These are phyloP conservation scores for Aspergillus udagawae DNA, from an alignment of 2,329 filamentous ascomycete genomes.

Conservation along the genomic window DNA sequence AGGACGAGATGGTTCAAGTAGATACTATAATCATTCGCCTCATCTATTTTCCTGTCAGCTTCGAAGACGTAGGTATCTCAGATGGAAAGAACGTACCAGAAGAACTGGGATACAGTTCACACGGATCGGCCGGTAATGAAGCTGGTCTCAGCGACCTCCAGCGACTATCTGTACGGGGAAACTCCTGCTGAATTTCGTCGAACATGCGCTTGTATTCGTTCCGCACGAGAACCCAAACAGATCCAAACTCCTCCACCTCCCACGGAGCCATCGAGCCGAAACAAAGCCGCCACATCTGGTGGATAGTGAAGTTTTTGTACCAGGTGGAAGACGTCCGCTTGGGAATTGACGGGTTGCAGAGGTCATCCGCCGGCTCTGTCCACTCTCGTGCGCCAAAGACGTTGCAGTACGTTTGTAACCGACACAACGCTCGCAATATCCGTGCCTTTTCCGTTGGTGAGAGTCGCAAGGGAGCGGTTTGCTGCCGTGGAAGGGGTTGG, in stretches of 20 bases:
- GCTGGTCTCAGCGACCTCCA: conserved; percentile 11
- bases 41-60: background rate
- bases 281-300: conserved; percentile 14
- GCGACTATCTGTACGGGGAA: conserved; percentile 8
- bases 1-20: conserved; percentile 16
- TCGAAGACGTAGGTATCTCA: background rate
- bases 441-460: conserved; percentile 7
- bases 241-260: conserved; percentile 17
- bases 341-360: background rate
- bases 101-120: conserved; percentile 8
- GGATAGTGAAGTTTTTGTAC: conserved; percentile 13
- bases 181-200: conserved; percentile 8
- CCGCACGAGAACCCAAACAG: conserved; percentile 10
- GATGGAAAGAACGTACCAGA: conserved; percentile 4
- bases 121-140: conserved; percentile 7
- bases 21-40: conserved; percentile 8
- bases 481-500: background rate
- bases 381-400: conserved; percentile 14
- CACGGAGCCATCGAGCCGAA: conserved; percentile 13
- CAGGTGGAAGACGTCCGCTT: conserved; percentile 9
- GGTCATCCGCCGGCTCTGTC: background rate
- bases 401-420: conserved; percentile 15
- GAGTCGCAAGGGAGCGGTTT: background rate
- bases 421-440: conserved; percentile 13
- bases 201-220: conserved; percentile 10